phyloP scores from a whole-genome alignment of 1,284 basidiomycete species.

The Coniferiporia sulphurascens region DNA sequence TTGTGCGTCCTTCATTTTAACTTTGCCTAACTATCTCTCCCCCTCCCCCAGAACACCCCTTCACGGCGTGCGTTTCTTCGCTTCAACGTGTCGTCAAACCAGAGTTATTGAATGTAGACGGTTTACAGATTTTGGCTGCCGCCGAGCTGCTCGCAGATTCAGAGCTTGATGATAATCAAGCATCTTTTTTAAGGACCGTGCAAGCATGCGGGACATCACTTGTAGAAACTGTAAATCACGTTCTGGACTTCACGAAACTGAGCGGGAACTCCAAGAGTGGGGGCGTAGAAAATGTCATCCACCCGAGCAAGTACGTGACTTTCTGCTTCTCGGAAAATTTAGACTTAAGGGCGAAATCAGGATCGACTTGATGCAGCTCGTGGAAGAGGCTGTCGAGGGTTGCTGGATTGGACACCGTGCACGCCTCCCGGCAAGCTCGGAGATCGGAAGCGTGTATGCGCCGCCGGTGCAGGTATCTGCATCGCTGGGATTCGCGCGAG shows the following conservation, averaged over 20 bases:
- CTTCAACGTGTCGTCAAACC: constrained; percentile 2
- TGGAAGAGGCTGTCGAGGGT: constrained; percentile 95
- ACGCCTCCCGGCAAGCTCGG: constrained; percentile 65
- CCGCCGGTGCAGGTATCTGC: constrained; percentile 52
- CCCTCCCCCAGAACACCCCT: constrained; percentile 54
- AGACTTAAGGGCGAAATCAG: constrained; percentile 33
- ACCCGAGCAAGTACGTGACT: constrained; percentile 52
- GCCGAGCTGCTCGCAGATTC: constrained; percentile 88
- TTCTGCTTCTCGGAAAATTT: constrained; percentile 5
- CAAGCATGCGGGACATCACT: constrained; percentile 84
- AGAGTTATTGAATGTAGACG: background rate
- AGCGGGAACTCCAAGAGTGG: constrained; percentile 82
- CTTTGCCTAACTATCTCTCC: background rate
- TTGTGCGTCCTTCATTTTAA: background rate
- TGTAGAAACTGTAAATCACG: constrained; percentile 91
- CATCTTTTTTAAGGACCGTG: constrained; percentile 84
- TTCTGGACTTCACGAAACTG: constrained; percentile 93
- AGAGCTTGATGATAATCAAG: constrained; percentile 73
- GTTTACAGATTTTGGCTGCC: constrained; percentile 73
- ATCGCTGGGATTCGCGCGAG: constrained; percentile 28
- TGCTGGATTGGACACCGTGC: constrained; percentile 94
- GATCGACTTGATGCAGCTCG: constrained; percentile 82
- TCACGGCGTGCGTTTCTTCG: constrained; percentile 58
- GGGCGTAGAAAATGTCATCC: constrained; percentile 70
- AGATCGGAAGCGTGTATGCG: constrained; percentile 91